Base-by-base conservation (phyloP, 768 basidiomycete genomes). In the Termitomyces sp. region DNA sequence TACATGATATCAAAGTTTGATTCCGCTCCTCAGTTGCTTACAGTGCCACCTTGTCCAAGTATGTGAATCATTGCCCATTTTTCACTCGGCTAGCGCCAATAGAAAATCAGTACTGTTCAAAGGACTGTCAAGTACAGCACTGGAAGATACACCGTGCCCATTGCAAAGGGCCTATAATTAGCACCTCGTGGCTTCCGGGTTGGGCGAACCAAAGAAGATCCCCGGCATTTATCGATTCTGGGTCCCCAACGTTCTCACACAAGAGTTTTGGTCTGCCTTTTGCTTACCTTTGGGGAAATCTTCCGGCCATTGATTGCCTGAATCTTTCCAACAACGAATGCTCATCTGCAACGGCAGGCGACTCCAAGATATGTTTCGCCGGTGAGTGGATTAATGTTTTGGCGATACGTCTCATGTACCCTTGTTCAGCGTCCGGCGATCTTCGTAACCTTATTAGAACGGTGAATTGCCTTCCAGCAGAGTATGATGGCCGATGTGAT, bases 21-120 rank as follows among this genome's bases (percentile, higher is more conserved):
- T 4, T 55, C 37, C 19, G 21, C 17, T 21, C 37, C 51, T 46
- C 52, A 11, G 2, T 26, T 41, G 2, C 14, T 37, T 12, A n/a
- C 35, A 62, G 58, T 62, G 61, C 3, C 55, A 53, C 24, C 54
- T 62, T 26, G 58, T 54, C n/a, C 51, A 50, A 40, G 61, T 62
- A 48, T 21, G 51, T 38, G 12, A 32, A 30, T 4, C n/a, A n/a
- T 21, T 21, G 12, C 24, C 9, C 35, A 14, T 30, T 15, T 24
- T 19, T 24, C 5, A 22, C 21, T n/a, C 19, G n/a, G 1, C 10
- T 9, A 7, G 41, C 15, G 5, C 45, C 22, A 52, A 35, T n/a
- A 19, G 38, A 17, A 50, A 24, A 38, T 7, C 54, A 72, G 71
- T 72, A 71, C 51, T 72, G 70, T 58, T 70, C 69, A 7, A 65